Base-by-base conservation (phyloP, 306 rosid genomes). In the Prosopis cineraria region DNA sequence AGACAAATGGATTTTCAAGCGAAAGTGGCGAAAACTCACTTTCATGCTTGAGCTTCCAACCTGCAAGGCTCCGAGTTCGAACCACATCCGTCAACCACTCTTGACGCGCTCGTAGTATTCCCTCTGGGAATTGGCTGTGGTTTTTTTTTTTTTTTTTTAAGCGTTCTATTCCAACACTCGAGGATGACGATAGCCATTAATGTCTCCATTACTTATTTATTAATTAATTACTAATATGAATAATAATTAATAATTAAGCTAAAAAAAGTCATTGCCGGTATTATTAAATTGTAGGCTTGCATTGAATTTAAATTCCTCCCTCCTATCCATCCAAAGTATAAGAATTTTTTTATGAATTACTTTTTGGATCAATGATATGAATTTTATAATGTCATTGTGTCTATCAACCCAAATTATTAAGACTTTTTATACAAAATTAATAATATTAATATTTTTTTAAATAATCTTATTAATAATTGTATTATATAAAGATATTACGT, bases 21-120 rank as follows among this genome's bases (percentile, higher is more conserved):
- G 87, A 37, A 70, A 79, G 68, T 71, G 37, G 84, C 72, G 29
- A 53, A 71, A 53, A 48, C 78, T 75, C 81, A 74, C 53, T 83
- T 69, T 69, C 75, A 62, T 62, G 78, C 69, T 79, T 9, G 55
- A 45, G 62, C 25, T 41, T 77, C 43, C 59, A 78, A 58, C 75
- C 43, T 65, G 36, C 59, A 77, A 7, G 27, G 43, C 34, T 73
- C 39, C 68, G 73, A 65, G 71, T 43, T 78, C 37, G 60, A 77
- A 71, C 78, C 70, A 14, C 3, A 40, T 7, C 63, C n/a, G 45
- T 59, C 58, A n/a, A 58, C 68, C 12, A 56, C n/a, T 17, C 9
- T 56, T 17, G 58, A 52, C 52, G 1, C 34, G 0, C 37, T 24
- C 34, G 17, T 30, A 40, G 20, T 68, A 41, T 41, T 68, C 48